Base-by-base conservation (phyloP, 208 protist species). In the Acanthamoeba castellanii region DNA sequence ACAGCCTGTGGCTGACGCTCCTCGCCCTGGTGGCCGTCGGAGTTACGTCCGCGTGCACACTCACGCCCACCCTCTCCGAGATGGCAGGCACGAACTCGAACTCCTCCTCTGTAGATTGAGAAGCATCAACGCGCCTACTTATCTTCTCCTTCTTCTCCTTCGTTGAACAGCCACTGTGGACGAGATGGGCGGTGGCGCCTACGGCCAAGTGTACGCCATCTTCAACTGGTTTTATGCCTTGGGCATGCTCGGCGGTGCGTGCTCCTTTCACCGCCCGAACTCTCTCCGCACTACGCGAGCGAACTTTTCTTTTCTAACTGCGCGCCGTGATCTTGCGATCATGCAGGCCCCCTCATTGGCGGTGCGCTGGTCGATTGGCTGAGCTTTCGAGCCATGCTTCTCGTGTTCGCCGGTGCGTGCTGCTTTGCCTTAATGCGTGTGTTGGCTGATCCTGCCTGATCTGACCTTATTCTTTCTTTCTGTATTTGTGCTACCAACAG, bases 211-310 rank as follows among this genome's bases (percentile, higher is more conserved):
- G 13, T 81, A 81, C 16, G 72, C 72, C 72, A 81, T 81, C 18
- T 81, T 81, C 72, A 81, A 81, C 42, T 81, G 72, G 72, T 81
- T 81, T 16, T 81, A 81, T 47, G 72, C 72, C 42, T 34, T 78
- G 11, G 70, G 70, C n/a, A 78, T 66, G 59, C 25, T 66, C 22
- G 59, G 59, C 59, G 59, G 59, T 66, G 25, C 59, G 59, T 22
- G 25, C 59, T 9, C 50, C 59, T n/a, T n/a, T 66, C 20, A 3
- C 50, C 55, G 55, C 55, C 20, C 16, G 16, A 13, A 61, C 55
- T 61, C 20, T 61, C 6, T 13, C 11, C 6, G 59, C 47, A 52
- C 11, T 52, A 14, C 11, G 50, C 8, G 14, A 55, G 50, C 6
- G 7, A 20, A 55, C 50, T 55, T 55, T 55, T 55, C 50, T 55